phyloP scores from a whole-genome alignment of 805 yeast species.

The Spathaspora arborariae region DNA sequence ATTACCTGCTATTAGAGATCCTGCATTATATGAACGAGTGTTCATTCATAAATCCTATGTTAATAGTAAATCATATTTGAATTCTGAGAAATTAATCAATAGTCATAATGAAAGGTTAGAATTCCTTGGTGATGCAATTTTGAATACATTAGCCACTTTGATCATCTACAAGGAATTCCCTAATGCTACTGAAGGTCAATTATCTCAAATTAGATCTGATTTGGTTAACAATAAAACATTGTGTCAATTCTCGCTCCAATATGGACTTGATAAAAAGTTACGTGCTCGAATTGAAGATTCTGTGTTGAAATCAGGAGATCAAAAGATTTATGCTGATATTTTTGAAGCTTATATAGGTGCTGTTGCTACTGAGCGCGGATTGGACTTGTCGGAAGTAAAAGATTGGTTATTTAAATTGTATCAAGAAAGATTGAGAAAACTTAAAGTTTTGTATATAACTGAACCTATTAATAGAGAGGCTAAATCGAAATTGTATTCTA shows the following conservation, averaged over 20 bases:
- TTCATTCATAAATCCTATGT: conserved; percentile 78
- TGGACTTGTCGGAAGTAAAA: conserved; percentile 45
- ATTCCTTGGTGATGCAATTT: conserved; percentile 84
- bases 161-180: conserved; percentile 67
- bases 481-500: conserved; percentile 70
- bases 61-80: conserved; percentile 52
- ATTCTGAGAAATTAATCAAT: conserved; percentile 53
- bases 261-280: conserved; percentile 60
- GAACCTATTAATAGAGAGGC: conserved; percentile 59
- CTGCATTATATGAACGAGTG: conserved; percentile 59
- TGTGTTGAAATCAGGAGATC: conserved; percentile 47
- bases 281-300: conserved; percentile 47
- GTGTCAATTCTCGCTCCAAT: conserved; percentile 63
- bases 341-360: conserved; percentile 96
- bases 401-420: conserved; percentile 56
- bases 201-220: conserved; percentile 65
- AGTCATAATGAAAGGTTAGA: conserved; percentile 85
- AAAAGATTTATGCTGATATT: conserved; percentile 79
- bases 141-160: conserved; percentile 68
- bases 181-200: conserved; percentile 71
- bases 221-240: conserved; percentile 72
- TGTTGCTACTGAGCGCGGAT: conserved; percentile 52
- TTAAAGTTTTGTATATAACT: conserved; percentile 28
- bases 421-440: conserved; percentile 37
- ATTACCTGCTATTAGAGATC: conserved; percentile 63